A percentile compares a stretch with the other conserved stretches of the same genome.
Evolutionary conservation across 352 stramenopile genomes (phyloP).

Genomic region (Pythium apleroticum): DNA sequence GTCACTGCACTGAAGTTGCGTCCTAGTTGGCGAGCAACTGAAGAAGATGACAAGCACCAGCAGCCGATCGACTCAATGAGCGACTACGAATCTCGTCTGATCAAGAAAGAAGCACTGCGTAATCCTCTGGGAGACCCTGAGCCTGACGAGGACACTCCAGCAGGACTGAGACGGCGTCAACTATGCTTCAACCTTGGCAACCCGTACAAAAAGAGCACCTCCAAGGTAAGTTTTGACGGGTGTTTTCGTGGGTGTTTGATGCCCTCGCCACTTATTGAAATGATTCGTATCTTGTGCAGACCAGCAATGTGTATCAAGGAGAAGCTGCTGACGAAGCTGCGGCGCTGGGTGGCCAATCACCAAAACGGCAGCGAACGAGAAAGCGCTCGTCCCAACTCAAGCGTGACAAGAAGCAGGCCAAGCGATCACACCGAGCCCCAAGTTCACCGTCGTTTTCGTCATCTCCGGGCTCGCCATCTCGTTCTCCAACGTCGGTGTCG

Average conservation of each 20-base stretch:
- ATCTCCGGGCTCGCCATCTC: conserved; percentile 69
- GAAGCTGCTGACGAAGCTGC: conserved; percentile 86
- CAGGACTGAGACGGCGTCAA: conserved; percentile 68
- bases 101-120: conserved; percentile 85
- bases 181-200: conserved; percentile 87
- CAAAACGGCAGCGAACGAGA: conserved; percentile 76
- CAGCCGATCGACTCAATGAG: conserved; percentile 88
- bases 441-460: conserved; percentile 70
- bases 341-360: conserved; percentile 67
- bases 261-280: not conserved
- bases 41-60: conserved; percentile 83
- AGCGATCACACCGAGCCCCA: conserved; percentile 58
- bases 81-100: conserved; percentile 83
- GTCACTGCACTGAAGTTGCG: conserved; percentile 43
- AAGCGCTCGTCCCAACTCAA: conserved; percentile 87
- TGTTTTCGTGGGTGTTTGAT: not conserved
- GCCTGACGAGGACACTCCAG: conserved; percentile 78
- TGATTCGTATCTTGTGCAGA: conserved; percentile 26
- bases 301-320: conserved; percentile 81
- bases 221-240: conserved; percentile 42
- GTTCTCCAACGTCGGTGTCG: conserved; percentile 52
- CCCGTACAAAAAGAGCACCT: conserved; percentile 88
- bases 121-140: conserved; percentile 86
- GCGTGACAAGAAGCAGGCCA: conserved; percentile 73
- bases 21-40: conserved; percentile 53